A percentile compares a stretch with the other conserved stretches of the same genome.
phyloP scores from a whole-genome alignment of 345 rosid species.

The Brassica cretica region DNA sequence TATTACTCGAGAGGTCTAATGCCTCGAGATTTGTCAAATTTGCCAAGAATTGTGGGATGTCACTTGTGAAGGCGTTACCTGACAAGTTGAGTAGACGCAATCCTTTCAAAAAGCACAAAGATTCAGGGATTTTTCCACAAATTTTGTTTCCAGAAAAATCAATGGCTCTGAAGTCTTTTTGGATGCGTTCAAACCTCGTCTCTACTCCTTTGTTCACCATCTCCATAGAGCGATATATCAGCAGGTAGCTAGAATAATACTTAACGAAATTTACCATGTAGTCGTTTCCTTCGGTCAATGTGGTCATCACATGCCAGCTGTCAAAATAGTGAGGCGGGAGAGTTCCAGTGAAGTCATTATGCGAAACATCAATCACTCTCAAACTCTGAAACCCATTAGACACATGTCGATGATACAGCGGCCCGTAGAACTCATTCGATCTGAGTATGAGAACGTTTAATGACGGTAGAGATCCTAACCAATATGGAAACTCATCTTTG shows the following conservation, averaged over 20 bases:
- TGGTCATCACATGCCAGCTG: slow-evolving; percentile 6
- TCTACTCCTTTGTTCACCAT: background rate
- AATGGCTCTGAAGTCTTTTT: background rate
- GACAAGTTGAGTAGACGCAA: background rate
- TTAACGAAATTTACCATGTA: background rate
- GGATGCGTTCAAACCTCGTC: background rate
- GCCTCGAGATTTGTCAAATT: background rate
- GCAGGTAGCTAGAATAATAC: background rate
- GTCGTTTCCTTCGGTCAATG: background rate
- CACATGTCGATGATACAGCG: background rate
- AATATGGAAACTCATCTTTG: background rate
- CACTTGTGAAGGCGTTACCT: background rate
- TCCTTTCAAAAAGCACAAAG: background rate
- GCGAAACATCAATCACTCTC: background rate
- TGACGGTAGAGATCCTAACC: background rate
- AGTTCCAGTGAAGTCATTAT: background rate
- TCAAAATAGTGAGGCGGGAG: background rate
- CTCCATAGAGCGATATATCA: background rate
- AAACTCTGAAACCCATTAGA: background rate
- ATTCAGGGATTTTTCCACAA: background rate
- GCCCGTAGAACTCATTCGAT: background rate
- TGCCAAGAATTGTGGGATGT: background rate
- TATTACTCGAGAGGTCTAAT: background rate
- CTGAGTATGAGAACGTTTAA: background rate
- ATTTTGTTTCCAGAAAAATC: background rate